Evolutionary conservation across 352 stramenopile genomes (phyloP).

Genomic region (Pilasporangium apinafurcum): DNA sequence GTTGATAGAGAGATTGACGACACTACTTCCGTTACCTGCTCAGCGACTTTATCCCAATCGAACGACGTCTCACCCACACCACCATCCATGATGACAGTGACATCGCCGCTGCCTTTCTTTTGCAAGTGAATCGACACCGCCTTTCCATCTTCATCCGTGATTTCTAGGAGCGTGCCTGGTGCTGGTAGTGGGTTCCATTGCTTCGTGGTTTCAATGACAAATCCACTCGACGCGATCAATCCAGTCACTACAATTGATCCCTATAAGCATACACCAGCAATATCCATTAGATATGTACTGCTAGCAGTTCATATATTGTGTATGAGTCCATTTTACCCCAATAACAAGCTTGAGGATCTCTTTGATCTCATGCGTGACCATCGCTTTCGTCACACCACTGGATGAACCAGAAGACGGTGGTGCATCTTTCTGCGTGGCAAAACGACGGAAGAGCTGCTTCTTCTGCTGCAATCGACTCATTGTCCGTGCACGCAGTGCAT

Average conservation of each 20-base stretch:
- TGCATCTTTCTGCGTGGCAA: conserved; percentile 8
- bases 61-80: conserved; percentile 80
- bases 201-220: conserved; percentile 67
- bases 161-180: conserved; percentile 42
- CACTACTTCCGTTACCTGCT: conserved; percentile 11
- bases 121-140: conserved; percentile 47
- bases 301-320: not conserved
- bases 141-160: conserved; percentile 27
- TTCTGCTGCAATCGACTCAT: too few relatives aligned
- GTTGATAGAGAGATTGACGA: too few relatives aligned
- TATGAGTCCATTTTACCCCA: conserved; percentile 13
- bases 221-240: conserved; percentile 45
- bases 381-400: conserved; percentile 25
- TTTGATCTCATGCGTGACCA: conserved; percentile 43
- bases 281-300: not conserved
- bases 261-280: conserved; percentile 7
- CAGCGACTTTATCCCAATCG: conserved; percentile 74
- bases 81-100: conserved; percentile 67
- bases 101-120: conserved; percentile 27
- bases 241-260: conserved; percentile 32
- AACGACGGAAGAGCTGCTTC: not conserved
- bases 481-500: too few relatives aligned
- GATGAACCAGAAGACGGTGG: not conserved
- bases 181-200: conserved; percentile 38
- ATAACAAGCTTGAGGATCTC: conserved; percentile 64